phyloP scores from a whole-genome alignment of 371 early-diverging fungal species.

The Dichotomocladium elegans region DNA sequence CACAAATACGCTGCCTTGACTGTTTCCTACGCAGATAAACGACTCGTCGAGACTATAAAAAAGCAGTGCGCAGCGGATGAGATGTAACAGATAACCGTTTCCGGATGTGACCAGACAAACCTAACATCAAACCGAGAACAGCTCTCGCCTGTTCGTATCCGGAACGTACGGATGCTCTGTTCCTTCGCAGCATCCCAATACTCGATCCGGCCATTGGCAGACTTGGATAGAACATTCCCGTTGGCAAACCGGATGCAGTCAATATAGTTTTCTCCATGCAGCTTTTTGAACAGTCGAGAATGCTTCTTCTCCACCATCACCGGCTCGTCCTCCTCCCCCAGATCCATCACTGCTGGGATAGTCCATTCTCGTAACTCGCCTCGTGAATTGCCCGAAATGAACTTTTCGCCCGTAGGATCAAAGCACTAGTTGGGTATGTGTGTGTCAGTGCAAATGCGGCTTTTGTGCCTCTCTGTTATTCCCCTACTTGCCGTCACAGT shows the following conservation, averaged over 20 bases:
- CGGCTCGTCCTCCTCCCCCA: constrained; percentile 28
- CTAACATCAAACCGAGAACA: constrained; percentile 44
- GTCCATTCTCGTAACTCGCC: constrained; percentile 62
- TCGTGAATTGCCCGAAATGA: constrained; percentile 51
- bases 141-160: constrained; percentile 36
- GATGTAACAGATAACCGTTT: too few species aligned
- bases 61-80: too few species aligned
- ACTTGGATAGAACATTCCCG: constrained; percentile 65
- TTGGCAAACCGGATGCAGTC: constrained; percentile 70
- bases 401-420: constrained; percentile 52
- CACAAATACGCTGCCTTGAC: constrained; percentile 65
- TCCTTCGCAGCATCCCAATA: constrained; percentile 62
- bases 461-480: not conserved
- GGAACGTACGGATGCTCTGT: constrained; percentile 24
- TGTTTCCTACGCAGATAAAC: constrained; percentile 73
- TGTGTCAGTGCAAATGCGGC: not conserved
- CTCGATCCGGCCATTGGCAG: constrained; percentile 70
- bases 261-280: constrained; percentile 39
- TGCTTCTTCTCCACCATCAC: constrained; percentile 25
- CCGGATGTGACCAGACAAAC: too few species aligned
- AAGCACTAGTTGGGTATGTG: constrained; percentile 40
- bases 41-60: constrained; percentile 56
- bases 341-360: constrained; percentile 33
- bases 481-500: constrained; percentile 52
- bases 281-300: constrained; percentile 31